phyloP scores from a whole-genome alignment of 148 eudicot species.

The Salicornia ramosissima region DNA sequence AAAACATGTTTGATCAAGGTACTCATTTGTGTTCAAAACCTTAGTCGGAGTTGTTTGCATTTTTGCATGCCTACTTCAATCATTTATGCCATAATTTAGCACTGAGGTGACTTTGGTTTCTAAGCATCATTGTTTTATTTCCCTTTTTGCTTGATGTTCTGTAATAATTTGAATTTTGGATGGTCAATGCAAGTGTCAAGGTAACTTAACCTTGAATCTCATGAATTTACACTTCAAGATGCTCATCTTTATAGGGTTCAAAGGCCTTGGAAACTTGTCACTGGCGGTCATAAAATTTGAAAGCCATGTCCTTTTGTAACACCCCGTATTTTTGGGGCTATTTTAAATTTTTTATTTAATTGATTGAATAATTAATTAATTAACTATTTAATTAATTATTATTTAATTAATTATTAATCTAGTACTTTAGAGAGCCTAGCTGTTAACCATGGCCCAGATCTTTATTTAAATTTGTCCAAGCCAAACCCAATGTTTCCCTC shows the following conservation, averaged over 20 bases:
- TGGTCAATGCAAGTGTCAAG: background rate
- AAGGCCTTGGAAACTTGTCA: slow-evolving; percentile 8
- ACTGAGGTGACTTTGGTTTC: background rate
- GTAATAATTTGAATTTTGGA: too few species aligned
- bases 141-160: background rate
- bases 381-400: too few species aligned
- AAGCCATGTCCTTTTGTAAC: background rate
- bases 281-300: slow-evolving; percentile 4
- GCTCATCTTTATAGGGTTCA: background rate
- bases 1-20: too few species aligned
- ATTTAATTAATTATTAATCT: too few species aligned
- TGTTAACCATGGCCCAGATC: too few species aligned
- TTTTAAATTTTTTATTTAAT: too few species aligned
- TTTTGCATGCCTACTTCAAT: slow-evolving; percentile 5
- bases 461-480: too few species aligned
- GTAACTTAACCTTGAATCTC: slow-evolving; percentile 5
- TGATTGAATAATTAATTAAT: too few species aligned
- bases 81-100: slow-evolving; percentile 13
- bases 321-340: too few species aligned
- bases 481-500: too few species aligned
- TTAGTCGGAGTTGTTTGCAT: slow-evolving; percentile 9
- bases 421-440: too few species aligned
- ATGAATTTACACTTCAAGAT: slow-evolving; percentile 2
- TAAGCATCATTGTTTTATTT: background rate
- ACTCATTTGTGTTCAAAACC: slow-evolving; percentile 3